Evolutionary conservation across 1,284 basidiomycete genomes (phyloP).

Genomic region (Phylloporus gajari): DNA sequence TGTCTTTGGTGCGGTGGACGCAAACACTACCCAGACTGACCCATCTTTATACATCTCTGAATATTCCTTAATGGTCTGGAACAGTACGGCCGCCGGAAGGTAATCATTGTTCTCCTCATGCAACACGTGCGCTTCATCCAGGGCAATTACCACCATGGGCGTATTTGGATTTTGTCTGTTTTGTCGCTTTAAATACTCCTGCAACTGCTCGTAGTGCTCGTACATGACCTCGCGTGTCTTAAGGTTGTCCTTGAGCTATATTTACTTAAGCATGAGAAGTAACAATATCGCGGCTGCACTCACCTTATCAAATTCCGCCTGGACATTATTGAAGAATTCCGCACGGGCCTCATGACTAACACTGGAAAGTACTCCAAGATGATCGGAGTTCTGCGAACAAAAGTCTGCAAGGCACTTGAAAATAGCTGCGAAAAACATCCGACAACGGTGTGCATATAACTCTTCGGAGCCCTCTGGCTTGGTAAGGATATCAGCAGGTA

Average conservation of each 20-base stretch:
- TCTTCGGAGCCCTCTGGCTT: background rate
- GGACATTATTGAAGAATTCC: background rate
- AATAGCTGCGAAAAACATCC: background rate
- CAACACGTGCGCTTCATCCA: background rate
- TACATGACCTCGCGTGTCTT: background rate
- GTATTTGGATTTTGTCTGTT: background rate
- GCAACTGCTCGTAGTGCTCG: background rate
- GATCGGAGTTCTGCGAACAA: background rate
- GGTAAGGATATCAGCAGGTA: background rate
- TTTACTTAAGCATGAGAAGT: background rate
- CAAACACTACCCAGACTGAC: background rate
- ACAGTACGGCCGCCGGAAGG: background rate
- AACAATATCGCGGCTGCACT: background rate
- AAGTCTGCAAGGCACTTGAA: background rate
- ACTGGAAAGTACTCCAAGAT: background rate
- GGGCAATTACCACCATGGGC: background rate
- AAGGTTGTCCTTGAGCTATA: background rate
- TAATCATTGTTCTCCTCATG: background rate
- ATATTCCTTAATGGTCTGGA: background rate
- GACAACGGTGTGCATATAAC: background rate
- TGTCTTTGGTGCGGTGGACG: background rate
- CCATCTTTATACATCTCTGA: no score
- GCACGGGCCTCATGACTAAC: background rate
- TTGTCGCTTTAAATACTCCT: background rate
- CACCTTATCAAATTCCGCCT: background rate